Evolutionary conservation across 768 basidiomycete genomes (phyloP), one percentile per base, ranked within the genome.

Genomic region (Boletellus ananas): DNA sequence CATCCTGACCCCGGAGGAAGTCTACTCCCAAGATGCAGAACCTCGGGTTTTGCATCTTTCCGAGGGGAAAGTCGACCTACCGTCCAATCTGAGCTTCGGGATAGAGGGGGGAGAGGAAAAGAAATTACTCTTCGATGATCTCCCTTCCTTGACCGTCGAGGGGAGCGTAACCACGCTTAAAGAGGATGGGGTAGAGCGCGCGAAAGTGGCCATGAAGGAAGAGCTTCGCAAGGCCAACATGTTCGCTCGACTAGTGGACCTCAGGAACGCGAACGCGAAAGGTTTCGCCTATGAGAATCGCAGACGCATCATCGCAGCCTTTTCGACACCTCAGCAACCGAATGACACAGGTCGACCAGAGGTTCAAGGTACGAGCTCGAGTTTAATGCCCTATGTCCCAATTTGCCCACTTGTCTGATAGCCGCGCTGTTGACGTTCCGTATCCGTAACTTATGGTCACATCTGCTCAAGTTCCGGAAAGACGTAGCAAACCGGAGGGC

Each of bases 211-310:
- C 21, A 62, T 65, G 50, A 56, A 61, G 39, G 61, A 58, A 35
- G 76, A 81, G 58, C 42, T 73, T 27, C 51, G 52, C 49, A 85
- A 84, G 60, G 74, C 77, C 6, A 77, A 72, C 52, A 63, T 69
- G 59, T 76, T 96, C 49, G 83, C 86, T 37, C 77, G 78, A 57
- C 69, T 92, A 27, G 70, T 93, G 18, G 93, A 96, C 70, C 69
- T 98, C 59, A 74, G 85, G 55, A 97, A 98, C 62, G 87, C 95
- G 16, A 90, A 87, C 58, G 88, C 91, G 25, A 74, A 70, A 27
- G 92, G 91, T n/a, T 83, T 97, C 54, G 81, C 89, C 44, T 90
- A 79, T 60, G 90, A 93, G 70, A 97, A 96, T 66, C 76, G 88
- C 51, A 74, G 81, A 62, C 77, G 92, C 54, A 86, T 94, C 53